Evolutionary conservation across 495 filamentous ascomycete species (phyloP), one percentile per base, ranked within the genome.

Genomic region (Glarea lozoyensis): DNA sequence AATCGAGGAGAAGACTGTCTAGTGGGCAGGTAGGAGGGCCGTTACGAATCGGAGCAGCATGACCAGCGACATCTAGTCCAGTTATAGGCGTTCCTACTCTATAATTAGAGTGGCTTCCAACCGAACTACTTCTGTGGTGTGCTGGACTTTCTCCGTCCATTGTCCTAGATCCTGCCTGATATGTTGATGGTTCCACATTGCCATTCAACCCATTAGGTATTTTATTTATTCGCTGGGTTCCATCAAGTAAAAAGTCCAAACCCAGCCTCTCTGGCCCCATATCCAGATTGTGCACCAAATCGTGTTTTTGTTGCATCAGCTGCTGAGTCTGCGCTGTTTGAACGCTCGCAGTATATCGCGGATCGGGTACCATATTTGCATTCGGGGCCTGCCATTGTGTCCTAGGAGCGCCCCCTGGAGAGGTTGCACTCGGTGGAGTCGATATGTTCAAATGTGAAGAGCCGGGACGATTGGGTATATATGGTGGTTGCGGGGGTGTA

Each of bases 1-100:
- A 90, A 51, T 86, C 77, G n/a, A 86, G 64, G 33, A 94, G 66
- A 20, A 94, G 69, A 43, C 58, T 66, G 55, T 92, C 87, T 6
- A 92, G 66, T 0, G 84, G 72, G 57, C 82, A 88, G 5, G 79
- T 83, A 2, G 86, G 71, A 6, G 67, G 53, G 12, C 68, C 63
- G 48, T 84, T 82, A 25, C 67, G 67, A 24, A 84, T 66, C 9
- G 79, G 73, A 10, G 65, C 66, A 21, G 68, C 46, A 30, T 55
- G 44, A 1, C 40, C 48, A 10, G 17, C 24, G 18, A 47, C 43
- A 23, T 55, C 45, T 29, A 1, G 15, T 9, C 31, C 15, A n/a
- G 35, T n/a, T n/a, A n/a, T n/a, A n/a, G n/a, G n/a, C 22, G 13
- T 38, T 13, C 19, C 33, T 13, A n/a, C 10, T 21, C 16, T 23